Evolutionary conservation across 2,329 filamentous ascomycete genomes (phyloP).

Genomic region (Ceratocystis cacaofunesta): DNA sequence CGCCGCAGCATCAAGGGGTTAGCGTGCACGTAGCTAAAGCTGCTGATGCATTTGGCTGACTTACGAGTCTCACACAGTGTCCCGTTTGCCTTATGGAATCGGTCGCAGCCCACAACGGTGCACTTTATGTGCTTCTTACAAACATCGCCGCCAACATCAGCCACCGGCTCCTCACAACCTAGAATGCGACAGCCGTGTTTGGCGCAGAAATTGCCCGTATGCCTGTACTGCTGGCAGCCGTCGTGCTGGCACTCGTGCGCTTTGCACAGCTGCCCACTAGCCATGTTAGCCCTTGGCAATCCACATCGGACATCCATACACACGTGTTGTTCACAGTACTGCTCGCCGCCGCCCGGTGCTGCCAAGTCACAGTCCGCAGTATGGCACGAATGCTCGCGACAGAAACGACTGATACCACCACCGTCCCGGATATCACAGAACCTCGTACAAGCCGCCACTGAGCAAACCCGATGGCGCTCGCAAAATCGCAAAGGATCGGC

Average conservation of each 20-base stretch:
- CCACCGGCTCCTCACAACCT: not conserved
- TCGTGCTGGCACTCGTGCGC: conserved; percentile 12
- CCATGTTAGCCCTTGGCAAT: conserved; percentile 1
- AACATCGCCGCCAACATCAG: conserved; percentile 1
- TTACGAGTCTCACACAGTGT: conserved; percentile 6
- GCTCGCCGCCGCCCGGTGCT: not conserved
- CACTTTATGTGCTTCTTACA: conserved; percentile 11
- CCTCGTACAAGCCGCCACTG: conserved; percentile 15
- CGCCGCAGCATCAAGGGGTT: not conserved
- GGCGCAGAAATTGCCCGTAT: not conserved
- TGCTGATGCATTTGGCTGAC: not conserved
- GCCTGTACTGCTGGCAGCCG: conserved; percentile 8
- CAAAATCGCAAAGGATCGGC: conserved; percentile 19
- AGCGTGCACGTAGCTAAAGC: not conserved
- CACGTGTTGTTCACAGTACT: conserved; percentile 14
- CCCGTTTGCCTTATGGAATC: not conserved
- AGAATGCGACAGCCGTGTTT: not conserved
- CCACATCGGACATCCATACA: conserved; percentile 12
- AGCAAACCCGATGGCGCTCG: conserved; percentile 20
- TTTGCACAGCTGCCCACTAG: conserved; percentile 6
- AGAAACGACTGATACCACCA: conserved; percentile 10
- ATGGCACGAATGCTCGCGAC: conserved; percentile 18
- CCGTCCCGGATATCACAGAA: conserved; percentile 16
- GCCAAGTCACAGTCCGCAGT: conserved; percentile 17
- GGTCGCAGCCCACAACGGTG: not conserved